Evolutionary conservation across 106 monocot species (phyloP), one percentile per base, ranked within the genome.

Genomic region (Apostasia shenzhenica): DNA sequence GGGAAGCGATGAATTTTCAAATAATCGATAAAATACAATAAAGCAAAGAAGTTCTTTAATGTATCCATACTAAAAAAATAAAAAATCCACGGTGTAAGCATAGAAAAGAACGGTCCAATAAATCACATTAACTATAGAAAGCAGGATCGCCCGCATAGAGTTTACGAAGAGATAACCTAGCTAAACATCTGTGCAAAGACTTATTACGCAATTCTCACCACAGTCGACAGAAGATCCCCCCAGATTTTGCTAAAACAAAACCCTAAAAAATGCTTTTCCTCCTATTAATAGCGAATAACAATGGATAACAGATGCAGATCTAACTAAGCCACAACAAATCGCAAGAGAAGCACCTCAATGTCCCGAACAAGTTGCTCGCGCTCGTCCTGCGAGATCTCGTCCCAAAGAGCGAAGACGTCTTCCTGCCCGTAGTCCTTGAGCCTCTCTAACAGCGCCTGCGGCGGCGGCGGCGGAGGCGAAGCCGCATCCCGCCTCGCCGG

Each of bases 371-470:
- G 88, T 56, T 82, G 73, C 26, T 83, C 75, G 48, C 88, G 81
- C 69, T 91, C 92, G 11, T 97, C 89, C 10, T 82, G 67, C n/a
- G 79, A 81, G 73, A 97, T 80, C 79, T 89, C 92, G 45, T 90
- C 92, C 97, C 97, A 97, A 75, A 86, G 79, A 44, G 86, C 84
- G 61, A 97, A 89, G 51, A 78, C 89, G 66, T 83, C 86, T 73
- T 97, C 97, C 71, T 97, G 92, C 14, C 97, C 97, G 75, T 92
- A 97, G 67, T 97, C 92, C 77, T 97, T 97, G 66, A 97, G 74
- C 74, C 97, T 63, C 83, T 97, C 92, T 73, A 97, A 75, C 66
- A 97, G 68, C 49, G 82, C 84, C 79, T 80, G 89, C 55, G 92
- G 92, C 41, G 91, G 91, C 38, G 82, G 61, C 1, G 76, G 40